Evolutionary conservation across 2,329 filamentous ascomycete genomes (phyloP).

Genomic region (Cladosporium cucumerinum): DNA sequence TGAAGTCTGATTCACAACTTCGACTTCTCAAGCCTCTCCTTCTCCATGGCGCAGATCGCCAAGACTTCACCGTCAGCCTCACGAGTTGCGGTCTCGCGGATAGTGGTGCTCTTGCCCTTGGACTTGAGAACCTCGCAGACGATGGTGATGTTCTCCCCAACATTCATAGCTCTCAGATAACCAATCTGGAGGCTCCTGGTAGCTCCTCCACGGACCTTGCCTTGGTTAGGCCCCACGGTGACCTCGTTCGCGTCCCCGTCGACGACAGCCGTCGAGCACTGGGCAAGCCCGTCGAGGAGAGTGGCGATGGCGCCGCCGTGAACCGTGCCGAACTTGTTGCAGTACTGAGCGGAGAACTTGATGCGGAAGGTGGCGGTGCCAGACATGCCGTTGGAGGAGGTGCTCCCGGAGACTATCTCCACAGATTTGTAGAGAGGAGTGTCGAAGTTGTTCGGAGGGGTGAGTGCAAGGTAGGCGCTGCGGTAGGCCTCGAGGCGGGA

Average conservation of each 20-base stretch:
- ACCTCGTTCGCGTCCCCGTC: conserved; percentile 3
- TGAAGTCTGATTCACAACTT: neutral
- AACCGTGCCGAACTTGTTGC: conserved; percentile 20
- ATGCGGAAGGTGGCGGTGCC: conserved; percentile 18
- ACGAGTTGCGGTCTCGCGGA: neutral
- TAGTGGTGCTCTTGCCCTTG: neutral
- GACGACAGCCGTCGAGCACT: conserved; percentile 18
- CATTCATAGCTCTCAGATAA: neutral
- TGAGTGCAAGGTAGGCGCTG: conserved; percentile 16
- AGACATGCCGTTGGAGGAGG: neutral
- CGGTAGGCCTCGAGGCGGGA: conserved; percentile 19
- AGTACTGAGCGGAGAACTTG: conserved; percentile 16
- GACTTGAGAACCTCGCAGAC: conserved; percentile 10
- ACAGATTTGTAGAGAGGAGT: conserved; percentile 20
- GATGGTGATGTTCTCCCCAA: conserved; percentile 9
- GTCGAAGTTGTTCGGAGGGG: conserved; percentile 22
- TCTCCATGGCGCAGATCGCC: conserved; percentile 10
- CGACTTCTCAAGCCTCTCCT: neutral
- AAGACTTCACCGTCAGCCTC: neutral
- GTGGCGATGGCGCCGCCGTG: conserved; percentile 23
- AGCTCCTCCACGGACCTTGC: conserved; percentile 2
- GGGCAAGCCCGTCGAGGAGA: conserved; percentile 22
- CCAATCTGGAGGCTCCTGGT: conserved; percentile 3
- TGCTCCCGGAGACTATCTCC: conserved; percentile 18
- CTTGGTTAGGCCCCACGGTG: neutral